Percentiles rank a stretch among this genome's conserved stretches.
phyloP scores from a whole-genome alignment of 345 rosid genomes.

The Cardiospermum halicacabum region DNA sequence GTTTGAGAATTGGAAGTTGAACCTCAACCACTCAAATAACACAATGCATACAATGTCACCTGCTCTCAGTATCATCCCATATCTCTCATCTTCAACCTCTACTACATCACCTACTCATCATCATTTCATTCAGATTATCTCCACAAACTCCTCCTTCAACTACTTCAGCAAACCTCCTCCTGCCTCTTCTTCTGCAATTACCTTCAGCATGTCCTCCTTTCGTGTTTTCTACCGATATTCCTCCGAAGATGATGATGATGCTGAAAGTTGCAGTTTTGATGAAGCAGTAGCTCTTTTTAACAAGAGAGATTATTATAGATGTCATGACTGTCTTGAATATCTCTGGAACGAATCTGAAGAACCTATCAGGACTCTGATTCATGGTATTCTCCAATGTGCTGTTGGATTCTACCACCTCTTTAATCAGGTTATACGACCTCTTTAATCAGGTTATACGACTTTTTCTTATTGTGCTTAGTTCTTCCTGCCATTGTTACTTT shows the following conservation, averaged over 20 bases:
- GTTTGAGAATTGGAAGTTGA: neutral
- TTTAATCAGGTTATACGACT: slow-evolving; percentile 79
- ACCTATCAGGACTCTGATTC: slow-evolving; percentile 63
- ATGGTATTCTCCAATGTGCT: slow-evolving; percentile 84
- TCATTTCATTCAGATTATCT: neutral
- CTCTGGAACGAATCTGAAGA: slow-evolving; percentile 73
- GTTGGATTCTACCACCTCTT: slow-evolving; percentile 89
- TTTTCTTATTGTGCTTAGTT: slow-evolving; percentile 30
- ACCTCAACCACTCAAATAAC: slow-evolving; percentile 1
- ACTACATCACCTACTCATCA: slow-evolving; percentile 1
- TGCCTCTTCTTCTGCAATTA: neutral
- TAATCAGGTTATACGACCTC: slow-evolving; percentile 74
- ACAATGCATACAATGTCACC: slow-evolving; percentile 25
- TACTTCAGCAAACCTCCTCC: neutral
- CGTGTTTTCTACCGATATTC: slow-evolving; percentile 27
- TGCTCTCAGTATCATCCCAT: slow-evolving; percentile 5
- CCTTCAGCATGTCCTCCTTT: slow-evolving; percentile 10
- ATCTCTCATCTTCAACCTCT: slow-evolving; percentile 5
- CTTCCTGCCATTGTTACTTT: neutral
- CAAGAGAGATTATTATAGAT: slow-evolving; percentile 62
- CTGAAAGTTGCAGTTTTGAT: slow-evolving; percentile 34
- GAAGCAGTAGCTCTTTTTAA: slow-evolving; percentile 67
- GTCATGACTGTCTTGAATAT: slow-evolving; percentile 79
- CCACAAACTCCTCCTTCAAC: neutral
- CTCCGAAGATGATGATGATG: slow-evolving; percentile 14